These are phyloP conservation scores for Teunomyces stri DNA, from an alignment of 805 yeast species.

Conservation along the genomic window DNA sequence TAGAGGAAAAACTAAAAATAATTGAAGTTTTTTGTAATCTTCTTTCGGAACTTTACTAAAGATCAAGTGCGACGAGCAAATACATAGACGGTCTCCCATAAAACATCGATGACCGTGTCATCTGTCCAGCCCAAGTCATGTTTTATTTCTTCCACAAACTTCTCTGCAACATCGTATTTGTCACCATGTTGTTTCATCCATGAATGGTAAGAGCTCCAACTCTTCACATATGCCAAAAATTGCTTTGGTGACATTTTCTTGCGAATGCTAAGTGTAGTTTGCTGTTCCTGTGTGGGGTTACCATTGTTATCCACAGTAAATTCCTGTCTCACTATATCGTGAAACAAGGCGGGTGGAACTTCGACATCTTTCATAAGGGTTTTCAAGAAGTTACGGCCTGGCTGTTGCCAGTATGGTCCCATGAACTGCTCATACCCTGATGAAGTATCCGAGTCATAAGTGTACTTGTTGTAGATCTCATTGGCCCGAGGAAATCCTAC, in stretches of 20 bases:
- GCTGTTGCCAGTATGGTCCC: constrained; percentile 49
- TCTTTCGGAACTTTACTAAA: background rate
- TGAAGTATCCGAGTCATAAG: constrained; percentile 34
- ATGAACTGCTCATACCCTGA: constrained; percentile 37
- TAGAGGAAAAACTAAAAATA: background rate
- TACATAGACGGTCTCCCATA: constrained; percentile 57
- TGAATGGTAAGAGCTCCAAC: constrained; percentile 40
- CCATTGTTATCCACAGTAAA: constrained; percentile 12
- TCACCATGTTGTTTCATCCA: constrained; percentile 34
- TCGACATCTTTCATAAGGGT: constrained; percentile 39
- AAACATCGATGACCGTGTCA: constrained; percentile 40
- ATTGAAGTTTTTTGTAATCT: background rate
- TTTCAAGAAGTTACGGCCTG: constrained; percentile 43
- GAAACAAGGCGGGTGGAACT: constrained; percentile 23
- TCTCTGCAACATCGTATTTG: constrained; percentile 47
- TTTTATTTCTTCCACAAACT: constrained; percentile 43
- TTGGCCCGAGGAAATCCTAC: constrained; percentile 53
- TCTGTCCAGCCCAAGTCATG: constrained; percentile 45
- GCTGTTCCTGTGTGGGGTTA: constrained; percentile 17
- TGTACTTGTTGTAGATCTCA: constrained; percentile 48
- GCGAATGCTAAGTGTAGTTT: constrained; percentile 22
- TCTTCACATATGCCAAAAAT: constrained; percentile 27
- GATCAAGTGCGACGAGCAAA: constrained; percentile 35
- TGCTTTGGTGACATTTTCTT: constrained; percentile 16
- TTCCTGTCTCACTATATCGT: constrained; percentile 23